Base-by-base conservation (phyloP, 2,329 filamentous ascomycete species). In the Aspergillus floridensis region DNA sequence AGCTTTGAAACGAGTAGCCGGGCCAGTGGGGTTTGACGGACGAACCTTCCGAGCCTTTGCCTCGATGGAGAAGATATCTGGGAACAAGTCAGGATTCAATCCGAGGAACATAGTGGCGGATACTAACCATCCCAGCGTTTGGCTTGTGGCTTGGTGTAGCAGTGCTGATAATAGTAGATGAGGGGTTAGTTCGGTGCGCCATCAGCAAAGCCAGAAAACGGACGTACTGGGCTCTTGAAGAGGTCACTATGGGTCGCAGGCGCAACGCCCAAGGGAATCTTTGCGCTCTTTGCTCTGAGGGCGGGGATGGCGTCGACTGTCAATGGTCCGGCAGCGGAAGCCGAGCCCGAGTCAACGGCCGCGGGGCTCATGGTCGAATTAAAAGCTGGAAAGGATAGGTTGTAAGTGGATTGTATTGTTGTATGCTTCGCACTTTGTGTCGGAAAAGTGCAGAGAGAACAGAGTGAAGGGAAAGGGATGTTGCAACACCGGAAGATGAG, bases 51-150 rank as follows among this genome's bases (percentile, higher is more conserved):
- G 74, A 29, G 82, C 73, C 59, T 81, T 80, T 62, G 84, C 85
- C 72, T 93, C 90, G 8, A 77, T 65, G 29, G 81, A 89, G 50
- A 93, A 76, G 59, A 85, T 82, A 69, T 83, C 75, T 77, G 60
- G 12, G 46, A 49, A n/a, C 16, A 49, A 19, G 49, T 53, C 24
- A 55, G 58, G 32, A 56, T 53, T 46, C 14, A 26, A 4, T 24
- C 11, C 46, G 29, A 26, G 46, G 8, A 48, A 52, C 26, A 38
- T 16, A 2, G 26, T 56, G 16, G 14, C 24, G 26, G 53, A 49
- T 5, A 86, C 90, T 80, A 79, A 96, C 91, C 84, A 71, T 96
- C 90, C 89, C 91, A 97, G 74, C 87, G 81, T 74, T 88, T 92
- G 3, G 93, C 90, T 70, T 87, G 88, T 4, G 90, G 89, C 72